Evolutionary conservation across 352 stramenopile species (phyloP).

Genomic region (Pelagophyceae sp.): DNA sequence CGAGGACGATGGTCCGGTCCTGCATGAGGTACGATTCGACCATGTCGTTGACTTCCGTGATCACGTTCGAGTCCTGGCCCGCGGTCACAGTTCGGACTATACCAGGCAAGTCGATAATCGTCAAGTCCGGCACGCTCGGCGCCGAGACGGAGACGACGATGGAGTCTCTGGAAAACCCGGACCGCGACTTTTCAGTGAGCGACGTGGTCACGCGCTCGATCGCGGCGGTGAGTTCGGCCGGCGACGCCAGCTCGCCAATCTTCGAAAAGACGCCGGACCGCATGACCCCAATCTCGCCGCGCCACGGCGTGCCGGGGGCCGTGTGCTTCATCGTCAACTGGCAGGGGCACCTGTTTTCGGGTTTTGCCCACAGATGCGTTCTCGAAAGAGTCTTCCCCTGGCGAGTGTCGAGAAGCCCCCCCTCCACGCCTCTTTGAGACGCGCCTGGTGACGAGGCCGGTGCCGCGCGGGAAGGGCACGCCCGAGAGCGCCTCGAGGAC

Average conservation of each 20-base stretch:
- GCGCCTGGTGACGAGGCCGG: slow-evolving; percentile 25
- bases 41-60: slow-evolving; percentile 54
- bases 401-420: too few relatives aligned
- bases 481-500: slow-evolving; percentile 17
- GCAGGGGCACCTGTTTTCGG: slow-evolving; percentile 17
- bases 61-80: slow-evolving; percentile 56
- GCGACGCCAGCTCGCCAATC: not conserved
- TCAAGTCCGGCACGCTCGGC: slow-evolving; percentile 58
- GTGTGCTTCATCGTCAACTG: slow-evolving; percentile 16
- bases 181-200: slow-evolving; percentile 42
- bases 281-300: not conserved
- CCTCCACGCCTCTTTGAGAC: too few relatives aligned
- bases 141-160: slow-evolving; percentile 61
- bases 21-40: slow-evolving; percentile 61
- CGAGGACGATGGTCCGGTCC: slow-evolving; percentile 67
- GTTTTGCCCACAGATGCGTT: too few relatives aligned
- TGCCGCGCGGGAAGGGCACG: slow-evolving; percentile 23
- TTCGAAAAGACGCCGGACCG: not conserved
- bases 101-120: slow-evolving; percentile 63
- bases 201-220: slow-evolving; percentile 40
- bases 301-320: not conserved
- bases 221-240: slow-evolving; percentile 28
- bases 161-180: slow-evolving; percentile 55
- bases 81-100: slow-evolving; percentile 58
- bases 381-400: too few relatives aligned